phyloP scores from a whole-genome alignment of 2,329 filamentous ascomycete genomes.

The Verticillium nonalfalfae region DNA sequence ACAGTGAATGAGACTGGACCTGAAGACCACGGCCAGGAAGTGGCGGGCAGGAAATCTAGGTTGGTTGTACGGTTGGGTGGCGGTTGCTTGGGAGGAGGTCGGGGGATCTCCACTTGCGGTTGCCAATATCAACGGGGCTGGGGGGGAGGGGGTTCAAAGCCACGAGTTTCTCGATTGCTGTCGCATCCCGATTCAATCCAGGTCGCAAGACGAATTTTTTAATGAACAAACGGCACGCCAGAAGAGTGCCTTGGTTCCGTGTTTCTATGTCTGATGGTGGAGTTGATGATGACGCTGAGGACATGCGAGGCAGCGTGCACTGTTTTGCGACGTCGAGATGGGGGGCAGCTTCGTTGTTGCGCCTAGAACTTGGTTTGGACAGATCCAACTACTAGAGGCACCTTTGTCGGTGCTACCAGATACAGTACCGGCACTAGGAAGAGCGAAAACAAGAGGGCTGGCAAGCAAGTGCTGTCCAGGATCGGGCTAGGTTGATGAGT shows the following conservation, averaged over 20 bases:
- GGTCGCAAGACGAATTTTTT: not conserved
- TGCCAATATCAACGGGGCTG: constrained; percentile 1
- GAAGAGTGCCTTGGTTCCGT: not conserved
- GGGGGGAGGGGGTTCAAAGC: not conserved
- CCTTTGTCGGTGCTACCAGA: too few relatives aligned
- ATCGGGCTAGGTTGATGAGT: constrained; percentile 22
- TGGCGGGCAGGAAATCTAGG: not conserved
- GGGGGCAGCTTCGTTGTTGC: not conserved
- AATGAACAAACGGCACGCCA: not conserved
- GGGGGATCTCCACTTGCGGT: not conserved
- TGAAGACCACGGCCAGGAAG: not conserved
- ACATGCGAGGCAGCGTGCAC: not conserved
- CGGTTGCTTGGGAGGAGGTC: constrained; percentile 1
- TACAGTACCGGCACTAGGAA: not conserved
- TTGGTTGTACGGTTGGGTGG: not conserved
- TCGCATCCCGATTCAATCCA: not conserved
- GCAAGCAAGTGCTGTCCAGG: not conserved
- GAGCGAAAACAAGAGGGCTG: not conserved
- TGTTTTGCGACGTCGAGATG: not conserved
- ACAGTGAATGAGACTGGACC: not conserved
- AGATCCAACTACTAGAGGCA: too few relatives aligned
- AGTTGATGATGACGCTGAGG: not conserved
- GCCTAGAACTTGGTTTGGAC: not conserved
- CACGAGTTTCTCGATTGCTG: not conserved
- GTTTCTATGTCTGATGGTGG: not conserved